Conservation (phyloP, 163 green algal genomes). For the Scenedesmus sp. region DNA sequence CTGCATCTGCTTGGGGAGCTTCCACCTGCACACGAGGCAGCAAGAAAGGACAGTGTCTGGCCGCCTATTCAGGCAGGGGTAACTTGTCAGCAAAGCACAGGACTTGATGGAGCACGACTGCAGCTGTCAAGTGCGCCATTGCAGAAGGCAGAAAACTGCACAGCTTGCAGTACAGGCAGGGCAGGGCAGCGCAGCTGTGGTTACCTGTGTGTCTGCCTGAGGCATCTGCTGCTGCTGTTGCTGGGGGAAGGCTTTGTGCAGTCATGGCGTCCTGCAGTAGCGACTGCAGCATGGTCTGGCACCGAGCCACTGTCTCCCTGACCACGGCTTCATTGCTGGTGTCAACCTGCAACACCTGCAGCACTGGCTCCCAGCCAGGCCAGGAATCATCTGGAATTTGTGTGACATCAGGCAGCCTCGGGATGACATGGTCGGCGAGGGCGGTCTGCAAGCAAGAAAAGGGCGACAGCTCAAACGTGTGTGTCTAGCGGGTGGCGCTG, state of each 20-base stretch:
- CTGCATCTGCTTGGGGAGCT: neutral
- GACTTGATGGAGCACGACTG: neutral
- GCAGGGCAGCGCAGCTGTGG: neutral
- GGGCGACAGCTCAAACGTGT: neutral
- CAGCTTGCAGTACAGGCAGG: neutral
- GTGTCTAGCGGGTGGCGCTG: neutral
- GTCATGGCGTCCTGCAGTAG: conserved; percentile 46
- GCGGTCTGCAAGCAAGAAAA: conserved; percentile 46
- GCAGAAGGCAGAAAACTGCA: neutral
- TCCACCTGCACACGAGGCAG: neutral
- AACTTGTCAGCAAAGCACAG: neutral
- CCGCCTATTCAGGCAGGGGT: neutral
- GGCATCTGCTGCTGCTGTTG: conserved; percentile 14
- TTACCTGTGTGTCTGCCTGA: neutral
- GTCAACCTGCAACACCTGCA: conserved; percentile 41
- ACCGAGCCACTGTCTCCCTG: conserved; percentile 21
- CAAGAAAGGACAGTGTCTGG: neutral
- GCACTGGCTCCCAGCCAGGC: conserved; percentile 48
- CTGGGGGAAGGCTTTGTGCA: neutral
- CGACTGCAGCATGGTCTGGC: conserved; percentile 29
- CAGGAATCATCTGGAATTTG: conserved; percentile 50
- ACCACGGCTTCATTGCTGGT: conserved; percentile 25
- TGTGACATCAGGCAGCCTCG: conserved; percentile 48
- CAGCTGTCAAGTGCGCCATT: neutral
- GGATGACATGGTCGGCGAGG: conserved; percentile 49